A percentile compares a stretch with the other conserved stretches of the same genome.
phyloP scores from a whole-genome alignment of 345 rosid genomes.

The Eutrema japonicum region DNA sequence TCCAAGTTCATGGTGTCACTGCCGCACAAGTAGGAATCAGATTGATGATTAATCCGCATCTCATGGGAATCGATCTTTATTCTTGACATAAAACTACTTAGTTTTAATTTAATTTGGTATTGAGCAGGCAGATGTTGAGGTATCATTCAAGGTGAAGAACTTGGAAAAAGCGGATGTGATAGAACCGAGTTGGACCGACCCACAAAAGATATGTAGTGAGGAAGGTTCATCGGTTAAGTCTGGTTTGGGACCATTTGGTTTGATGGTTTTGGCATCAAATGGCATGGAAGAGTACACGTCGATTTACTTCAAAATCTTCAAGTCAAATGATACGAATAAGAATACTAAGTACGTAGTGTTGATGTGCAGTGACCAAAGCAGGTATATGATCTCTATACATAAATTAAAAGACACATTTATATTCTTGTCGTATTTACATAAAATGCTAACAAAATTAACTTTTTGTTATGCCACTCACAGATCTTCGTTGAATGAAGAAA shows the following conservation, averaged over 20 bases:
- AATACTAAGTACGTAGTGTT: slow-evolving; percentile 55
- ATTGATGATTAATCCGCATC: neutral
- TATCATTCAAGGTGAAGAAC: slow-evolving; percentile 50
- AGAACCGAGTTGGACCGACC: slow-evolving; percentile 57
- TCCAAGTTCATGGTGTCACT: slow-evolving; percentile 57
- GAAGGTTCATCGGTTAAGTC: slow-evolving; percentile 49
- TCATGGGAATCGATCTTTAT: neutral
- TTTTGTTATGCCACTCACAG: slow-evolving; percentile 31
- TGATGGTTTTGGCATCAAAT: slow-evolving; percentile 62
- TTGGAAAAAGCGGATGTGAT: slow-evolving; percentile 53
- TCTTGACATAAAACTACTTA: neutral
- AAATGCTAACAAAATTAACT: neutral
- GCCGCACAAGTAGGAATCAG: slow-evolving; percentile 52
- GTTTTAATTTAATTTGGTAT: neutral
- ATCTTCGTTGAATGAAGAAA: slow-evolving; percentile 51
- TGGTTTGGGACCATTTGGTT: slow-evolving; percentile 73
- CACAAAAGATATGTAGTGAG: slow-evolving; percentile 57
- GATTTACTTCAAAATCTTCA: slow-evolving; percentile 70
- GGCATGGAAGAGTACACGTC: slow-evolving; percentile 61
- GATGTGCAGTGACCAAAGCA: slow-evolving; percentile 90
- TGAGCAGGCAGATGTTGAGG: slow-evolving; percentile 77
- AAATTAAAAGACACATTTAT: neutral
- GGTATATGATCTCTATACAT: slow-evolving; percentile 25
- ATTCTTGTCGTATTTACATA: neutral
- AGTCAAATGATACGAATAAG: slow-evolving; percentile 30